These are phyloP conservation scores for Drosera capensis DNA, from an alignment of 148 eudicot genomes.

Conservation along the genomic window DNA sequence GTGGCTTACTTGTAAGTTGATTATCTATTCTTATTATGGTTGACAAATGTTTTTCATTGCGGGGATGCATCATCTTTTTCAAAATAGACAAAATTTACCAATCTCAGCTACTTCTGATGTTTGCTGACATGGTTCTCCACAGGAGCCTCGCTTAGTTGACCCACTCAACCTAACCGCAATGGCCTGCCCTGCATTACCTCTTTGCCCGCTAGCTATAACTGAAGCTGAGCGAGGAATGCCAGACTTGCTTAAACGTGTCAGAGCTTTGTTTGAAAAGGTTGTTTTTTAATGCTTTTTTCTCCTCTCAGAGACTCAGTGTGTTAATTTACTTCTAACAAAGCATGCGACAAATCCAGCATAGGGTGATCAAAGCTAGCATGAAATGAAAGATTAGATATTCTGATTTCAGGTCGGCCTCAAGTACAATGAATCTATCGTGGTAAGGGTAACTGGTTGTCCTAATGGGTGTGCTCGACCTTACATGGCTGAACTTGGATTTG, in stretches of 20 bases:
- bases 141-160: conserved; percentile 75
- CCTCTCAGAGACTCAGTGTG: neutral
- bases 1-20: conserved; percentile 67
- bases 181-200: conserved; percentile 96
- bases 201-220: conserved; percentile 91
- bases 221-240: conserved; percentile 98
- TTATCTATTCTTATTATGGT: too few species aligned
- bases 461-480: conserved; percentile 99
- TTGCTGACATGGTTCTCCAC: conserved; percentile 7
- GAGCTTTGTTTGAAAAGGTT: conserved; percentile 94
- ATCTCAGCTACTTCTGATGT: too few species aligned
- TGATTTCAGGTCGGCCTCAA: conserved; percentile 74
- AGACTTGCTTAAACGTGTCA: conserved; percentile 72
- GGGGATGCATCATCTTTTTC: too few species aligned
- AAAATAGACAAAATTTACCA: too few species aligned
- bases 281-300: neutral
- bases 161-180: conserved; percentile 88
- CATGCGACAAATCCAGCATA: neutral
- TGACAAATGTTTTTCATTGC: too few species aligned
- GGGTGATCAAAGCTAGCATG: conserved; percentile 3
- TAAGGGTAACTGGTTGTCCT: conserved; percentile 93
- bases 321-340: neutral
- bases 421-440: conserved; percentile 57
- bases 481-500: conserved; percentile 98
- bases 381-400: neutral